Conservation (phyloP, 2,329 filamentous ascomycete species). For the Eurotiales sp. region DNA sequence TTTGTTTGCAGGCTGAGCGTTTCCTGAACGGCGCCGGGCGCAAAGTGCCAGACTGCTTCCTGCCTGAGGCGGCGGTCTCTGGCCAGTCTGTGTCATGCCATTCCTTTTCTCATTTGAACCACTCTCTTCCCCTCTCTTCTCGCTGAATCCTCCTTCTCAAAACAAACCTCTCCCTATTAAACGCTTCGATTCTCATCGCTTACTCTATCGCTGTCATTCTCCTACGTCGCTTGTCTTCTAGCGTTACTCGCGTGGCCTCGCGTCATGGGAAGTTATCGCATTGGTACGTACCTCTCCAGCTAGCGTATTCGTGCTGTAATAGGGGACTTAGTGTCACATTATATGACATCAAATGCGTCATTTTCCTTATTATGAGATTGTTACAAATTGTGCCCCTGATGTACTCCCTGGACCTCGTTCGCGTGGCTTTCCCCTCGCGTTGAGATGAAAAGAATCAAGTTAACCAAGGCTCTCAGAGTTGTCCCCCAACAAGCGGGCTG, state of each 20-base stretch:
- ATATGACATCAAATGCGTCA: neutral
- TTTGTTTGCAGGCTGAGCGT: no score
- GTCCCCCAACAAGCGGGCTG: slow-evolving; percentile 66
- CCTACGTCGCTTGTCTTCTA: neutral
- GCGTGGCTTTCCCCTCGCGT: neutral
- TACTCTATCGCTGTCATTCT: neutral
- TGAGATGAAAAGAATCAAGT: neutral
- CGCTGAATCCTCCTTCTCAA: neutral
- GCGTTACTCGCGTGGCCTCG: slow-evolving; percentile 6
- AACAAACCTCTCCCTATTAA: neutral
- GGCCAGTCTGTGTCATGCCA: no score
- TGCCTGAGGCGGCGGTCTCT: neutral
- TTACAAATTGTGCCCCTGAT: neutral
- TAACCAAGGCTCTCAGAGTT: slow-evolving; percentile 54
- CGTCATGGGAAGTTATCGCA: slow-evolving; percentile 21
- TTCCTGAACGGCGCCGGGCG: no score
- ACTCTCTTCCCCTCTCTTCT: neutral
- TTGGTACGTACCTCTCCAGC: slow-evolving; percentile 25
- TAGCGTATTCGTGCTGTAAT: no score
- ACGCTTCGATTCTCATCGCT: neutral
- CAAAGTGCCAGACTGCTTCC: neutral
- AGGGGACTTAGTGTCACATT: no score
- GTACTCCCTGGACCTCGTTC: neutral
- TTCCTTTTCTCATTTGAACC: neutral
- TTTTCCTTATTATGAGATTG: neutral